Base-by-base conservation (phyloP, 2,329 filamentous ascomycete species). In the Sarocladiaceae sp. region DNA sequence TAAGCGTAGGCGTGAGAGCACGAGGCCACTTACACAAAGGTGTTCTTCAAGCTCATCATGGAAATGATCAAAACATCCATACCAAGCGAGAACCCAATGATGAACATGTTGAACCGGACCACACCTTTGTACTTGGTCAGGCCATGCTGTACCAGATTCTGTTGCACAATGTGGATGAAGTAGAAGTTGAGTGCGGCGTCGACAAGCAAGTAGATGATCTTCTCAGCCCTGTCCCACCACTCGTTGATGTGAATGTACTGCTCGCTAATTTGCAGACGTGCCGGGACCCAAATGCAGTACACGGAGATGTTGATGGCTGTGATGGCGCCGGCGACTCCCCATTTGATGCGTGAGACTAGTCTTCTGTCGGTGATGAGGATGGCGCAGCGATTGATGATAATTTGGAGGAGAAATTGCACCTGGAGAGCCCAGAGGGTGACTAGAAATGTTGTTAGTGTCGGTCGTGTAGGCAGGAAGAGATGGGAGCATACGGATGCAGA, bases 231-330 rank as follows among this genome's bases (percentile, higher is more conserved):
- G 42, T 79, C 76, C 74, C 74, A 79, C 25, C 76, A 59, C 0
- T 68, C 56, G 56, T 78, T 79, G 53, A 77, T 62, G 17, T 62
- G 53, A 35, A 75, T 65, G 40, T 68, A 77, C 2, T 55, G 64
- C 4, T 64, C 28, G 31, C 58, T 69, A 44, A 72, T 64, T 50
- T 73, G 66, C 15, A 76, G 63, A 3, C 73, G 69, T 11, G 73
- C 67, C 0, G 76, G 76, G 26, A 79, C 72, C 76, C 76, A 79
- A 44, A 79, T 74, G 42, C 66, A 70, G 53, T 73, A 76, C 8
- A 79, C 75, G 1, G 71, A 70, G 46, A 79, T 67, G 52, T 79
- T 79, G 56, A 79, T 71, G 2, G 62, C 40, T 4, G 66, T 70
- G 35, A 78, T 71, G 20, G 75, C 29, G 15, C 59, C 28, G 7